Evolutionary conservation across 78 protist genomes (phyloP), one percentile per base, ranked within the genome.

Genomic region (Dictyostelium capitatum): DNA sequence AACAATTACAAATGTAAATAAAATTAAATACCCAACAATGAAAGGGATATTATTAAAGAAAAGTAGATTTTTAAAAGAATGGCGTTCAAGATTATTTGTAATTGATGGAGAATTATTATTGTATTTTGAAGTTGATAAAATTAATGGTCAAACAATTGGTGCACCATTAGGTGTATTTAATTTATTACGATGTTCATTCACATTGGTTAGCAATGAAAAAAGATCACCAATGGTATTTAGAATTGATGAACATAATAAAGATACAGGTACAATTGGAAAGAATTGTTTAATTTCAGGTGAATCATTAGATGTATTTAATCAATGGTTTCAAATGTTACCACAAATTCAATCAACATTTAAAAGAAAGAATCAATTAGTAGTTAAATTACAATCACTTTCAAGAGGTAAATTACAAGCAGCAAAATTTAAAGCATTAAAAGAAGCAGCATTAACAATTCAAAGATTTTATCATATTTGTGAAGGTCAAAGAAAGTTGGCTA

Each of bases 161-260:
- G 20, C 67, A 32, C 83, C 83, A 56, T 54, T 79, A 23, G 83
- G 83, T 30, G 19, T 32, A 12, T 79, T 79, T n/a, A 79, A 79
- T 56, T 4, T 79, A 23, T 19, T 79, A 14, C n/a, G 56, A 17
- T 79, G 83, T 56, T 12, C 25, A 28, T 54, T 79, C 11, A 56
- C 57, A 56, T 56, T 54, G 37, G 10, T 54, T 8, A 23, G 9
- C 23, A 79, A 79, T 25, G 37, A 51, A 37, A 79, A 56, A 20
- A 23, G 59, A 1, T 51, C 37, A 19, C 56, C 72, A 28, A 17
- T 54, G 6, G 37, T 20, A 37, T 28, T 79, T n/a, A 54, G 25
- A 79, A 23, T 54, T 50, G 65, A 37, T 23, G 41, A 77, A 28
- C 30, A 7, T 50, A 46, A 46, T 9, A 74, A 19, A 74, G 48